Evolutionary conservation across 2,329 filamentous ascomycete genomes (phyloP), one percentile per base, ranked within the genome.

Genomic region (Colletotrichum sp.): DNA sequence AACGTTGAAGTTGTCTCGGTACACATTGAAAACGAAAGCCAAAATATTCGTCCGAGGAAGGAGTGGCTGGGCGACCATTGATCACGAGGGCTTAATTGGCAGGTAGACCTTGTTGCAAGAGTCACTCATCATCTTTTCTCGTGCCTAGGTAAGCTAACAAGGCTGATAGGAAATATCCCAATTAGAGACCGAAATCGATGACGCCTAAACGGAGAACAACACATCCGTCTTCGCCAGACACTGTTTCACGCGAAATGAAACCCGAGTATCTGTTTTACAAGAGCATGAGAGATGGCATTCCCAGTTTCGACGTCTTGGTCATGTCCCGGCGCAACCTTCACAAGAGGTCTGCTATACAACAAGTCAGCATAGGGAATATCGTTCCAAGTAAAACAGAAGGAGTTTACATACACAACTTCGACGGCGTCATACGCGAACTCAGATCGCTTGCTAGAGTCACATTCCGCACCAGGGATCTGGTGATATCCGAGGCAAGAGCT

Each of bases 161-260:
- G 18, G 6, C 39, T 6, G 6, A 12, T n/a, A 48, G 39, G 9
- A 43, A 10, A 3, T 4, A 10, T 10, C 16, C 36, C 36, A 43
- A 3, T 39, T 39, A 1, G 14, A 16, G 5, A 3, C 4, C 18
- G 9, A n/a, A 0, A 3, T 10, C 18, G 9, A 48, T 48, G 39
- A 1, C 5, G 3, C 9, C 39, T 1, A n/a, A 48, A 48, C 5
- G 8, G 18, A 43, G 9, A 48, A n/a, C 9, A 48, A 3, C 18
- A 48, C 18, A n/a, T 2, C 5, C 3, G 9, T 6, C 9, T 1
- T 12, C 18, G 18, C 18, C 18, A n/a, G 18, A n/a, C 3, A 3
- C 18, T n/a, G 9, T 1, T n/a, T 4, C 18, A 48, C 6, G 39
- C 18, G 4, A n/a, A 0, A 12, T 3, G 9, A 12, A n/a, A 2